phyloP scores from a whole-genome alignment of 768 basidiomycete genomes.

The Lyophyllum atratum region DNA sequence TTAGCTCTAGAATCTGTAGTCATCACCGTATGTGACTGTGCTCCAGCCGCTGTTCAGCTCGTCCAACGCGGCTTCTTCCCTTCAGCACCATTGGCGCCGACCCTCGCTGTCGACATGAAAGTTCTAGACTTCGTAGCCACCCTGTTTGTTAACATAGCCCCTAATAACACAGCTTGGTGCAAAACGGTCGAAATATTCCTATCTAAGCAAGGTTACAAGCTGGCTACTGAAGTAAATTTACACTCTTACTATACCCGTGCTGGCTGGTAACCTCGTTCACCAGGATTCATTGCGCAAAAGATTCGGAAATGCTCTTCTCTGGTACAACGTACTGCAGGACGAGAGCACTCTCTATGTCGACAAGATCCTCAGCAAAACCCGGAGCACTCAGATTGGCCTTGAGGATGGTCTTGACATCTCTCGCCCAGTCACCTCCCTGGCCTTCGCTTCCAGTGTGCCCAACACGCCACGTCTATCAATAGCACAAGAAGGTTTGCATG shows the following conservation, averaged over 20 bases:
- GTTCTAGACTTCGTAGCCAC: constrained; percentile 28
- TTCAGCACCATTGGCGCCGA: constrained; percentile 28
- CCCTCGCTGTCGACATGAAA: constrained; percentile 31
- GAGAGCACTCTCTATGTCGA: constrained; percentile 11
- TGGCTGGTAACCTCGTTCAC: not conserved
- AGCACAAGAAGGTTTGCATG: not conserved
- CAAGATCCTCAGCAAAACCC: not conserved
- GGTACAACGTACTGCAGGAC: constrained; percentile 23
- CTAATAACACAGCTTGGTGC: constrained; percentile 28
- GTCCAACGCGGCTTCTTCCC: constrained; percentile 27
- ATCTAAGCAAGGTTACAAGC: constrained; percentile 18
- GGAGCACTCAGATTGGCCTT: not conserved
- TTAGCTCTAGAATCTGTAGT: not conserved
- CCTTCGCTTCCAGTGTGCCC: not conserved
- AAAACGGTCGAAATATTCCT: constrained; percentile 29
- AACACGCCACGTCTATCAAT: not conserved
- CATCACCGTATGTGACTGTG: constrained; percentile 16
- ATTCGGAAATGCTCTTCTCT: constrained; percentile 28
- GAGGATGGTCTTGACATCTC: not conserved
- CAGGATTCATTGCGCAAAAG: constrained; percentile 23
- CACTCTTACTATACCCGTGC: not conserved
- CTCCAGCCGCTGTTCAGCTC: constrained; percentile 21
- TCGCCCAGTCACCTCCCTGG: not conserved
- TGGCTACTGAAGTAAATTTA: constrained; percentile 13
- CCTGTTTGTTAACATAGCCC: constrained; percentile 26